Base-by-base conservation (phyloP, 495 filamentous ascomycete species). In the Friedmanniomyces simplex region DNA sequence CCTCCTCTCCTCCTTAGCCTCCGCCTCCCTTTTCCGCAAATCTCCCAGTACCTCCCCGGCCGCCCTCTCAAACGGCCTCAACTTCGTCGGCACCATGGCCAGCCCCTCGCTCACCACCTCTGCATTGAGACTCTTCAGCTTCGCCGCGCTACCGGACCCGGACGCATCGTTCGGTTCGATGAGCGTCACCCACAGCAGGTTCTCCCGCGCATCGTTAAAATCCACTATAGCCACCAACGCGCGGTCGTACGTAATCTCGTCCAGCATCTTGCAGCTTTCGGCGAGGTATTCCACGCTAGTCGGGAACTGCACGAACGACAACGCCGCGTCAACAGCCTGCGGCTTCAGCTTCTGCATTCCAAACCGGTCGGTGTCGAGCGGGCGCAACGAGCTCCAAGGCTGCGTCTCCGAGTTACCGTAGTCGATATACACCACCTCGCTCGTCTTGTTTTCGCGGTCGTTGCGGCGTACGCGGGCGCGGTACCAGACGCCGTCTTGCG, bases 331-430 rank as follows among this genome's bases (percentile, higher is more conserved):
- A 0, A 83, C 70, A 12, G 94, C 91, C 72, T 99, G 94, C 0
- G 88, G 73, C 64, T 84, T 86, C 32, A 99, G 82, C 70, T 84
- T 88, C 69, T 86, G 81, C 16, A 78, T 71, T 12, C 77, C 78
- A 77, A 96, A 97, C 67, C 91, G 85, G 5, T 83, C 71, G 65
- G 87, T 82, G 49, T 78, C 77, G 28, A 97, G 77, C 26, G 91
- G 80, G 22, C 93, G 85, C 24, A 99, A 82, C 46, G 76, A 74
- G 11, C 82, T 81, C 88, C 89, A 97, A 2, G 89, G 83, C 36
- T 91, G 73, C 64, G 81, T 80, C 74, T 97, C 94, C 21, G 81
- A 83, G 77, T 99, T 97, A 58, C 94, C 94, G 70, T 91, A 99
- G 72, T 99, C 94, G 60, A 97, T 82, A 73, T 96, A 99, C 14